phyloP scores from a whole-genome alignment of 306 rosid genomes.

The Crotalaria pallida region DNA sequence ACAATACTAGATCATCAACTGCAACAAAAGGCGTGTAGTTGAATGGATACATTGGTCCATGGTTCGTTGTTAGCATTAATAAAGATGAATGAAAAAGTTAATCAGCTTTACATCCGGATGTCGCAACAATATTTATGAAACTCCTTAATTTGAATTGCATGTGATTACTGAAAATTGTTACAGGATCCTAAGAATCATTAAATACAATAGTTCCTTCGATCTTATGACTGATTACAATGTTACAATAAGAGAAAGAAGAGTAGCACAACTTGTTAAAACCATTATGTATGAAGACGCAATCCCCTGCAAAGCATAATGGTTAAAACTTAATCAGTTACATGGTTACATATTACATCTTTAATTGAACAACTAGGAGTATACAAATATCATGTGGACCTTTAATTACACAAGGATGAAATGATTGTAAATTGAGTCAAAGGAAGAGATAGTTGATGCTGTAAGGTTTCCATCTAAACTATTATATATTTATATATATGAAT shows the following conservation, averaged over 20 bases:
- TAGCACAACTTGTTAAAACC: constrained; percentile 48
- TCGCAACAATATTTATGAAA: neutral
- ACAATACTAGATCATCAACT: constrained; percentile 1
- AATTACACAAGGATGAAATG: no score
- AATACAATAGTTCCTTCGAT: neutral
- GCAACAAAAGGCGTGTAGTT: neutral
- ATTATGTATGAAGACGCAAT: constrained; percentile 41
- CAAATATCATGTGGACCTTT: neutral
- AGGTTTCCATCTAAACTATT: no score
- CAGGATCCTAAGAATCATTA: constrained; percentile 19
- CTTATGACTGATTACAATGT: constrained; percentile 14
- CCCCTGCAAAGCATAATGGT: constrained; percentile 37
- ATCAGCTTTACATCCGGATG: neutral
- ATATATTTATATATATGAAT: no score
- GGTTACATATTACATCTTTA: neutral
- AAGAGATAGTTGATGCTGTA: neutral
- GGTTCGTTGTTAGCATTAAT: neutral
- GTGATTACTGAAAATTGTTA: constrained; percentile 22
- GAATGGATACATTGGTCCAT: neutral
- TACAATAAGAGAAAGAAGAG: constrained; percentile 49
- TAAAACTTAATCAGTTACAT: neutral
- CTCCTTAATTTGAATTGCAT: constrained; percentile 1
- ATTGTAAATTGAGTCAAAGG: neutral
- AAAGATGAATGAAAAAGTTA: constrained; percentile 6
- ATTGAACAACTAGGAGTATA: no score